Evolutionary conservation across 768 basidiomycete genomes (phyloP).

Genomic region (Pulveroboletus sp.): DNA sequence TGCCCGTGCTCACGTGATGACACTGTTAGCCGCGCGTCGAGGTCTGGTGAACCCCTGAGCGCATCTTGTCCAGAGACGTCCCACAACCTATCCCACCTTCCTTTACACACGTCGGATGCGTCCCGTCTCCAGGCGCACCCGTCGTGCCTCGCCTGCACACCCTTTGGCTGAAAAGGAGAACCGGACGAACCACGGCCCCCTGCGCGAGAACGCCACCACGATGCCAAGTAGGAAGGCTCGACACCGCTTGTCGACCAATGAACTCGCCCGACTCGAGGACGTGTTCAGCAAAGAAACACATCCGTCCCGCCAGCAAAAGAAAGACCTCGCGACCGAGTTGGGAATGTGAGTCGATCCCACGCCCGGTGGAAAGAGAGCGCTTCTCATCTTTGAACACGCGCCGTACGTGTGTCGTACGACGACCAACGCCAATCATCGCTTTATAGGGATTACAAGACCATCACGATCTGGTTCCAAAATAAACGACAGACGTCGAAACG

Average conservation of each 20-base stretch:
- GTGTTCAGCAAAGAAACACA: conserved; percentile 27
- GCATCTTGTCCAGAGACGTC: background rate
- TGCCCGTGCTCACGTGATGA: conserved; percentile 18
- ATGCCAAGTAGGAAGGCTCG: conserved; percentile 26
- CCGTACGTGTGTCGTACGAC: background rate
- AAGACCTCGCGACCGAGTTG: conserved; percentile 24
- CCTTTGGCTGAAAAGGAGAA: conserved; percentile 17
- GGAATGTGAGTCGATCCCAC: conserved; percentile 20
- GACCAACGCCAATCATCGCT: background rate
- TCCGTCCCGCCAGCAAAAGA: conserved; percentile 28
- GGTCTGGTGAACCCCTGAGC: background rate
- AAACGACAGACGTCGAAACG: conserved; percentile 56
- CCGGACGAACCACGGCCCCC: background rate
- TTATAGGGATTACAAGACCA: conserved; percentile 39
- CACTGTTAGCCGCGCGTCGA: conserved; percentile 20
- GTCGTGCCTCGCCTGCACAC: conserved; percentile 15
- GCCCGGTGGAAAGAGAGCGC: background rate
- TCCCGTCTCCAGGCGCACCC: conserved; percentile 24
- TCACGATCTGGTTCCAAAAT: conserved; percentile 82
- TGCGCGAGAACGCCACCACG: background rate
- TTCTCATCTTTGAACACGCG: background rate
- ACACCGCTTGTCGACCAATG: conserved; percentile 34
- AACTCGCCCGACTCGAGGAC: conserved; percentile 26
- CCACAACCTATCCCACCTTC: conserved; percentile 24
- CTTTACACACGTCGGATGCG: conserved; percentile 23